A percentile compares a stretch with the other conserved stretches of the same genome.
Conservation (phyloP, 345 rosid species). For the Draba incana region DNA sequence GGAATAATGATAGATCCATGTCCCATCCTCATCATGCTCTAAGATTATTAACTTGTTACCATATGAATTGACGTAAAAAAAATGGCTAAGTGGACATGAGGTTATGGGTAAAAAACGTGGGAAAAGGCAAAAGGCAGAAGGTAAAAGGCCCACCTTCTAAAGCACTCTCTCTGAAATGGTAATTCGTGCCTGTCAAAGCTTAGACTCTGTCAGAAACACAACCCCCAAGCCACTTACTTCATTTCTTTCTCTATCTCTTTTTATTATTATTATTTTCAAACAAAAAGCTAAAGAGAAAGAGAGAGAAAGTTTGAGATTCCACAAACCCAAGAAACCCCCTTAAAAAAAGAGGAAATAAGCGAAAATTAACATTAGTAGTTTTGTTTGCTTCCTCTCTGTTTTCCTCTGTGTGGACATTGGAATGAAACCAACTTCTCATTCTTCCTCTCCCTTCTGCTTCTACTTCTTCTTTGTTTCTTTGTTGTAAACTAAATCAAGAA, state of each 20-base stretch:
- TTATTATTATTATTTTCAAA: constrained; percentile 11
- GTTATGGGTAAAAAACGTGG: constrained; percentile 43
- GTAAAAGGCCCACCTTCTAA: constrained; percentile 36
- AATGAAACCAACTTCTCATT: constrained; percentile 42
- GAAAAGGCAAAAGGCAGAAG: constrained; percentile 43
- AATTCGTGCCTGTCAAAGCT: constrained; percentile 45
- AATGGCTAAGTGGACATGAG: constrained; percentile 33
- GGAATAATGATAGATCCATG: constrained; percentile 26
- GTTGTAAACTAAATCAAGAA: constrained; percentile 22
- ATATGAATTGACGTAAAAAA: constrained; percentile 24
- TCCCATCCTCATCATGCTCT: constrained; percentile 22
- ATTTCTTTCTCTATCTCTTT: constrained; percentile 11
- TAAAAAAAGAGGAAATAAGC: constrained; percentile 22
- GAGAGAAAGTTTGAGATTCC: constrained; percentile 31
- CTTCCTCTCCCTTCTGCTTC: constrained; percentile 34
- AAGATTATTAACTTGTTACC: constrained; percentile 14
- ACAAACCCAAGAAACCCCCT: constrained; percentile 42
- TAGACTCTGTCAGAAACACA: constrained; percentile 43
- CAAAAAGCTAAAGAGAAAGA: constrained; percentile 20
- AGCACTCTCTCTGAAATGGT: constrained; percentile 43
- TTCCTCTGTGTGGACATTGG: constrained; percentile 42
- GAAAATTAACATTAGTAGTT: constrained; percentile 27
- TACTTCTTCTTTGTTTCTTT: constrained; percentile 37
- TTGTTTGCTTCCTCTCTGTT: constrained; percentile 47
- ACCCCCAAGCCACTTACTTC: constrained; percentile 44